phyloP scores from a whole-genome alignment of 1,284 basidiomycete genomes.

The Coriolopsis trogii region DNA sequence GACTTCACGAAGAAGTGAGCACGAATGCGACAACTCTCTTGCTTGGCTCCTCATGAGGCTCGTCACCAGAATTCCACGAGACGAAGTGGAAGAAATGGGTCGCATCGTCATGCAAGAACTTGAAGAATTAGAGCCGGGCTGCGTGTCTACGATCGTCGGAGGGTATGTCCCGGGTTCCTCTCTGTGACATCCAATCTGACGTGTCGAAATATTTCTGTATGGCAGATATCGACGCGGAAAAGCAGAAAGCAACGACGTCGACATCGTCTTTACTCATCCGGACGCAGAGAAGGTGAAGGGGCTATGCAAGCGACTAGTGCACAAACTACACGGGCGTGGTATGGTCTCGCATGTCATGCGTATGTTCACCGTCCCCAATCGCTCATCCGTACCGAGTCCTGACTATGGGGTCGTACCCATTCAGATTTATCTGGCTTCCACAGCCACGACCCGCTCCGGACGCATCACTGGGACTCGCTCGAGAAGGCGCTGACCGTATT shows the following conservation, averaged over 20 bases:
- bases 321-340: constrained; percentile 44
- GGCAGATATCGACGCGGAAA: constrained; percentile 80
- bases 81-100: constrained; percentile 71
- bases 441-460: constrained; percentile 53
- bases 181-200: neutral
- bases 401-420: neutral
- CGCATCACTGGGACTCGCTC: constrained; percentile 62
- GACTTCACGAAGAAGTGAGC: constrained; percentile 49
- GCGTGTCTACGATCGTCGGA: constrained; percentile 68
- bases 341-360: constrained; percentile 71
- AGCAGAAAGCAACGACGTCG: constrained; percentile 71
- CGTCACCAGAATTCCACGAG: constrained; percentile 56
- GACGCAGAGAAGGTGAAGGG: constrained; percentile 49
- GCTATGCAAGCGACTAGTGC: constrained; percentile 39
- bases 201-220: neutral
- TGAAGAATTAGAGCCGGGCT: constrained; percentile 57
- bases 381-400: neutral
- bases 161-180: constrained; percentile 48
- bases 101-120: constrained; percentile 59
- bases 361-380: constrained; percentile 36
- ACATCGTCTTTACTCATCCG: constrained; percentile 77
- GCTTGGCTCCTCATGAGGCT: neutral
- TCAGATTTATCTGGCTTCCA: constrained; percentile 63
- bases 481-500: constrained; percentile 77
- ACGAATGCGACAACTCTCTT: neutral